Base-by-base conservation (phyloP, 2,329 filamentous ascomycete genomes). In the Achaetomium macrosporum region DNA sequence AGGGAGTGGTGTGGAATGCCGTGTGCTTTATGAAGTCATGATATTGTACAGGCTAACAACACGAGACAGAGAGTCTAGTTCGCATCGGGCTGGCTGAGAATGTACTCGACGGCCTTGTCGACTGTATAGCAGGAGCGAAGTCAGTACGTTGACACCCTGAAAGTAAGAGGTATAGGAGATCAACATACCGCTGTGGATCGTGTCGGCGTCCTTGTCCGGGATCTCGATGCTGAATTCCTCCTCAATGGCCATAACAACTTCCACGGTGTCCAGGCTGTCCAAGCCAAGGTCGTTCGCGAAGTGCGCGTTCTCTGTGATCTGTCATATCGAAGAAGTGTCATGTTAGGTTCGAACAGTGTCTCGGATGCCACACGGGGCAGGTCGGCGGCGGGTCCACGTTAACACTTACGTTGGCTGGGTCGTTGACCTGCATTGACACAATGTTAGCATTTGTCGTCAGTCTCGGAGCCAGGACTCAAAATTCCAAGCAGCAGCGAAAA, bases 191-290 rank as follows among this genome's bases (percentile, higher is more conserved):
- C 90, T 95, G 82, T 93, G 90, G 73, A 96, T 95, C 61, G 81
- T 79, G 73, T 96, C 91, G 63, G 91, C 91, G 69, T 96, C 90
- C 83, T 96, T 96, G 77, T 96, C 91, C 64, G 91, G 91, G 67
- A 96, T 96, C 82, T 96, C 91, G 71, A 96, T 93, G 86, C 90
- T 82, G 69, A 84, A 83, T 67, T 84, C 78, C 76, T 99, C 93
- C 82, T 99, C 93, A 75, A 99, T 97, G 62, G 93, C 93, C 93
- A 99, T 99, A 66, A 99, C 93, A 63, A 99, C 93, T 81, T 99
- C 93, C 60, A 99, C 93, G 59, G 93, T 96, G 73, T 99, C 93
- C 73, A 99, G 82, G 76, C 88, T 95, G 78, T 99, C 93, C 66
- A 99, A 79, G 61, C 91, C 93, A 60, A 99, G 87, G 75, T 99